Evolutionary conservation across 495 filamentous ascomycete genomes (phyloP).

Genomic region (Aspergillus asperescens): DNA sequence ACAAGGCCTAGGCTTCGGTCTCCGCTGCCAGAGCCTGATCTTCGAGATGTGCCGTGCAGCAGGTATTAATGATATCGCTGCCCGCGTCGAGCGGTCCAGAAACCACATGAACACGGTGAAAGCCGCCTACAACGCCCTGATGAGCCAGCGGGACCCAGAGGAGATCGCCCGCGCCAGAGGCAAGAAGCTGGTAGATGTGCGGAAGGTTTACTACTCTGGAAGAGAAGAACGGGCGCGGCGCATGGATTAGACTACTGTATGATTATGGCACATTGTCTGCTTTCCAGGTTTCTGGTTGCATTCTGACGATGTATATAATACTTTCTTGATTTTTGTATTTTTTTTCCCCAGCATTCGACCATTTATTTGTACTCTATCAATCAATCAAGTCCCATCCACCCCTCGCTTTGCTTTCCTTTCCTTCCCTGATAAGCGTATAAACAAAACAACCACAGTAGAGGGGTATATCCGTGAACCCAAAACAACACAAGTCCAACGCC

Average conservation of each 20-base stretch:
- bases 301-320: conserved; percentile 39
- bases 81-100: conserved; percentile 66
- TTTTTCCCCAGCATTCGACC: conserved; percentile 21
- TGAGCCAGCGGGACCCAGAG: conserved; percentile 78
- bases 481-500: not conserved
- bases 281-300: conserved; percentile 15
- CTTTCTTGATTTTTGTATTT: conserved; percentile 9
- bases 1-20: conserved; percentile 67
- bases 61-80: conserved; percentile 81
- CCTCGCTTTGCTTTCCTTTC: no score
- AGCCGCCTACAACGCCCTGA: conserved; percentile 75
- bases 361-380: conserved; percentile 24
- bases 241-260: conserved; percentile 21
- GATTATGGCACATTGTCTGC: conserved; percentile 14
- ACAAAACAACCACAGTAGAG: not conserved
- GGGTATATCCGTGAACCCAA: conserved; percentile 2
- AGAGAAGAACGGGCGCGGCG: conserved; percentile 23
- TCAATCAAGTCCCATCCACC: not conserved
- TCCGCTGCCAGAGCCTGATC: conserved; percentile 83
- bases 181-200: conserved; percentile 89
- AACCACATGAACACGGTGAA: conserved; percentile 98
- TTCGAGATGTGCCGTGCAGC: conserved; percentile 83
- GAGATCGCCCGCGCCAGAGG: conserved; percentile 80
- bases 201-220: conserved; percentile 96
- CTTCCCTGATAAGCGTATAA: not conserved